A percentile compares a stretch with the other conserved stretches of the same genome.
These are phyloP conservation scores for Rhypophila decipiens DNA, from an alignment of 495 filamentous ascomycete species.

Conservation along the genomic window DNA sequence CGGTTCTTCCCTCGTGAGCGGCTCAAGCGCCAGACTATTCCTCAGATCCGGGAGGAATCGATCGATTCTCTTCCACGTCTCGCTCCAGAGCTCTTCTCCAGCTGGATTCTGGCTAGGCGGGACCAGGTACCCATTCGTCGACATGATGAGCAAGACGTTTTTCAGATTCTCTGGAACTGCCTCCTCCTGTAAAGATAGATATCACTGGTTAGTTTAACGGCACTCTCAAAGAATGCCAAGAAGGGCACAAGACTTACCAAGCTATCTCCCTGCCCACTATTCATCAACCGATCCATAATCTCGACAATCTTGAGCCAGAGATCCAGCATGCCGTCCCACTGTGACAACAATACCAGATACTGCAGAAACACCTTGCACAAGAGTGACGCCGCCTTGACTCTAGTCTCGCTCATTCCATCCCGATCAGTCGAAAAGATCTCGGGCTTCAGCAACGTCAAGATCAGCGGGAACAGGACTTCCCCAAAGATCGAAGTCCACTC, in stretches of 20 bases:
- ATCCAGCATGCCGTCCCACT: constrained; percentile 87
- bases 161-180: constrained; percentile 93
- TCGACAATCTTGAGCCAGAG: constrained; percentile 90
- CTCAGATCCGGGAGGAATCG: constrained; percentile 77
- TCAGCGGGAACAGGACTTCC: constrained; percentile 92
- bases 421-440: constrained; percentile 93
- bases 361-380: constrained; percentile 95
- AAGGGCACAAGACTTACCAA: constrained; percentile 51
- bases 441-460: constrained; percentile 81
- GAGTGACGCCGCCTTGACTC: constrained; percentile 84
- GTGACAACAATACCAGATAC: constrained; percentile 76
- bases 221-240: not conserved
- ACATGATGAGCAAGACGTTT: constrained; percentile 95
- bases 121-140: constrained; percentile 77
- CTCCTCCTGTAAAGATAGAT: constrained; percentile 64
- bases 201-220: constrained; percentile 7
- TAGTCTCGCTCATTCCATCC: constrained; percentile 88
- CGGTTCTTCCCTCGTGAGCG: not conserved
- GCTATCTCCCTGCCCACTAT: constrained; percentile 87
- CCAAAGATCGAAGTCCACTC: constrained; percentile 95
- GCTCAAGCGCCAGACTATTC: constrained; percentile 43
- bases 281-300: constrained; percentile 94
- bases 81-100: constrained; percentile 60
- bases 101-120: constrained; percentile 57
- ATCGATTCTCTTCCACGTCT: constrained; percentile 86